Conservation (phyloP, 805 yeast genomes). For the Saccharomycopsis malanga region DNA sequence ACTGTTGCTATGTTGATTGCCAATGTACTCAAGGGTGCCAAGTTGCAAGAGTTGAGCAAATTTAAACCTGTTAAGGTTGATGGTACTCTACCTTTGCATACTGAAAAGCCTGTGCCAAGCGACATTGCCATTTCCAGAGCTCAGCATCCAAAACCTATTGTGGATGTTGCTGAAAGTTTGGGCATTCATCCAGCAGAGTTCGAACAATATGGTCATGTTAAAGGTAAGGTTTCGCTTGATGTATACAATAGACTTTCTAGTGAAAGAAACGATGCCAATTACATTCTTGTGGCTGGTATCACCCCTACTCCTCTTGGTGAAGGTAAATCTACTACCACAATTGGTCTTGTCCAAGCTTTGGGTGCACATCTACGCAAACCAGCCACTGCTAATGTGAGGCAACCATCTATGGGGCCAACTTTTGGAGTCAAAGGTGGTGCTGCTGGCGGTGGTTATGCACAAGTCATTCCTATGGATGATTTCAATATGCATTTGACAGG, state of each 20-base stretch:
- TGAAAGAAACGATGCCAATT: slow-evolving; percentile 66
- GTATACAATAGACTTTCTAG: slow-evolving; percentile 59
- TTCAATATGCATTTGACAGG: slow-evolving; percentile 97
- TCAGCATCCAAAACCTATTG: slow-evolving; percentile 79
- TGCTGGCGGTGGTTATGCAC: slow-evolving; percentile 98
- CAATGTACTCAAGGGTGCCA: slow-evolving; percentile 77
- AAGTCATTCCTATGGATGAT: slow-evolving; percentile 98
- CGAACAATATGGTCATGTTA: slow-evolving; percentile 82
- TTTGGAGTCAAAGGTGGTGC: slow-evolving; percentile 99
- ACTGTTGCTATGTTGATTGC: slow-evolving; percentile 92
- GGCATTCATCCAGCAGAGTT: slow-evolving; percentile 75
- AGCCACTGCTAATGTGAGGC: slow-evolving; percentile 92
- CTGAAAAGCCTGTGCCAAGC: slow-evolving; percentile 65
- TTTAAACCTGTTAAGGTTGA: slow-evolving; percentile 49
- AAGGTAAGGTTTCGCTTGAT: slow-evolving; percentile 71
- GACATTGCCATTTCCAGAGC: slow-evolving; percentile 86
- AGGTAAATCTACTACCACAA: slow-evolving; percentile 94
- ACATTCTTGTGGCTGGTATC: slow-evolving; percentile 90
- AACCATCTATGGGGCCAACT: slow-evolving; percentile 98
- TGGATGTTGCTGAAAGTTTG: slow-evolving; percentile 67
- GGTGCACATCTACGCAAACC: slow-evolving; percentile 82
- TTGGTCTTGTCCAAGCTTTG: slow-evolving; percentile 93
- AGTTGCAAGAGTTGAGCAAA: slow-evolving; percentile 33
- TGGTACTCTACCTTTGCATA: slow-evolving; percentile 41
- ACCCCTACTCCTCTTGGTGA: slow-evolving; percentile 98